Evolutionary conservation across 1,284 basidiomycete species (phyloP), one percentile per base, ranked within the genome.

Genomic region (Apiotrichum sp.): DNA sequence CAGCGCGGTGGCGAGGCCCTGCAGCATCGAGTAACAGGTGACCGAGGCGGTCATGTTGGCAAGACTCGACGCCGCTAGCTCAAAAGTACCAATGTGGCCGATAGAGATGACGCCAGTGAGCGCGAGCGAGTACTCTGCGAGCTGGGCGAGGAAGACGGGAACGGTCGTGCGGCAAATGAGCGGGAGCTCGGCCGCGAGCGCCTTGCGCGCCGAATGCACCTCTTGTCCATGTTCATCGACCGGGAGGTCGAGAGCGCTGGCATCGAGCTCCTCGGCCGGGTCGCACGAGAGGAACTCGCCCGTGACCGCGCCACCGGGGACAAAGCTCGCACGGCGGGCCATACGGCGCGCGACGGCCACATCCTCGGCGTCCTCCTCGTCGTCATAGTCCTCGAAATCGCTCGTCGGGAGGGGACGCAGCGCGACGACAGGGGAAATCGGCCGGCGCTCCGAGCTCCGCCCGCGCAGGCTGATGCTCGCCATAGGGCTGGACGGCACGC

Each of bases 1-100:
- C 33, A 97, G 81, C 0, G 89, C 86, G 55, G 85, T 87, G 13
- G 85, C 80, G 65, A 95, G 85, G 9, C 92, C 92, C 65, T 89
- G 87, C n/a, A 93, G 80, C 61, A 93, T 84, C 58, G 86, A 84
- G 62, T 82, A 81, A 13, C 81, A 83, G 0, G 84, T 80, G 2
- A 86, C 52, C n/a, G 62, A 32, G 38, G 56, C 55, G 5, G 58
- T 62, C 57, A 66, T 55, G 36, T 65, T 57, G 40, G 55, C 46
- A 36, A 54, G 57, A 52, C 55, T 55, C 29, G 86, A 84, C 0
- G 88, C 89, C 4, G 91, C 91, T 0, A 95, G 82, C 35, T 77
- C 72, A 7, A 66, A 69, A 0, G 89, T 87, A 1, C 82, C 85
- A 1, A 93, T 74, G 76, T 95, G 91, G 1, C 91, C 91, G 45